Conservation (phyloP, 139 green algal species). For the Micractinium conductrix region DNA sequence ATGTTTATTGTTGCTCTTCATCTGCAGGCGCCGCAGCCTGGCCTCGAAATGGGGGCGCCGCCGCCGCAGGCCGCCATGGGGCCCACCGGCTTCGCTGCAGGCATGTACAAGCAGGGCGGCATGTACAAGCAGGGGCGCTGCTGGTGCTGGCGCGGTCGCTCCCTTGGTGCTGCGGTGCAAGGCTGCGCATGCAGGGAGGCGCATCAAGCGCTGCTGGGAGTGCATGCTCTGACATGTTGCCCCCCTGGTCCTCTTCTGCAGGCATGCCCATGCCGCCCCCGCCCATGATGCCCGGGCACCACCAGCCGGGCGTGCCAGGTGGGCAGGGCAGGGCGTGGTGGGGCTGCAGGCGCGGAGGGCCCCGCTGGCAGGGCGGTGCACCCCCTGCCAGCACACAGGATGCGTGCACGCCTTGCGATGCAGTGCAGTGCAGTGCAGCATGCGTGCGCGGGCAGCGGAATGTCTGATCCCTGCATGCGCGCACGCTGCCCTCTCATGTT, state of each 20-base stretch:
- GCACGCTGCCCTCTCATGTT: too few species aligned
- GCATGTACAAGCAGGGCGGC: too few species aligned
- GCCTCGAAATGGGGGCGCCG: conserved; percentile 14
- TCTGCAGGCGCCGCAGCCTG: conserved; percentile 28
- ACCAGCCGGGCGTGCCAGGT: conserved; percentile 5
- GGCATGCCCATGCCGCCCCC: conserved; percentile 37
- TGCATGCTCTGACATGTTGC: too few species aligned
- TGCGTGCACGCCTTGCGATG: neutral
- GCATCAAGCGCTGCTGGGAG: too few species aligned
- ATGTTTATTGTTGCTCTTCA: too few species aligned
- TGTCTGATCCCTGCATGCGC: neutral
- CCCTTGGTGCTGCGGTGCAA: too few species aligned
- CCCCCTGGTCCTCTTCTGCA: too few species aligned
- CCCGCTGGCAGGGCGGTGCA: neutral
- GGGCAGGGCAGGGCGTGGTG: neutral
- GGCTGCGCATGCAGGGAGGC: too few species aligned
- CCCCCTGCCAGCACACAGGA: too few species aligned
- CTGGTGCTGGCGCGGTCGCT: too few species aligned
- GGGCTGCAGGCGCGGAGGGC: neutral
- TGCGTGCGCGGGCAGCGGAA: neutral
- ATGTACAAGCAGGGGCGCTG: too few species aligned
- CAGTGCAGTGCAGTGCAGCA: neutral
- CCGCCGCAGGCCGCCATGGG: conserved; percentile 9
- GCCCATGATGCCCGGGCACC: conserved; percentile 13
- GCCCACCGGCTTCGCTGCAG: conserved; percentile 36